phyloP scores from a whole-genome alignment of 805 yeast species.

The Kuraishia piskuri region DNA sequence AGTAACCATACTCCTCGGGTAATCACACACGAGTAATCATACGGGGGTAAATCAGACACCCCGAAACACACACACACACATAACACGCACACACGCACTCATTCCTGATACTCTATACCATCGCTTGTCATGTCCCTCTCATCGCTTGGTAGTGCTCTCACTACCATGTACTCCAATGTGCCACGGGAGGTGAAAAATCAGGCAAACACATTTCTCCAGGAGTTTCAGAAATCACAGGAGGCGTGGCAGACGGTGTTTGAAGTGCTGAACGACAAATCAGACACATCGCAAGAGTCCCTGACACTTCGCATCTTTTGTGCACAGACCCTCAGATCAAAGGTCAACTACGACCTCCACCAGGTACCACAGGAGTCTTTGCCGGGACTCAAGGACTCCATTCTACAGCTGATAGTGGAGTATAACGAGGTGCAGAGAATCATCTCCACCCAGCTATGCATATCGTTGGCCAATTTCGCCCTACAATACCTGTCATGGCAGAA shows the following conservation, averaged over 20 bases:
- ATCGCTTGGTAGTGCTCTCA: conserved; percentile 35
- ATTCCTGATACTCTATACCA: not conserved
- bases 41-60: no score
- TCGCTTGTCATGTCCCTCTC: conserved; percentile 1
- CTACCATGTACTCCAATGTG: conserved; percentile 29
- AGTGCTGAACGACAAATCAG: conserved; percentile 29
- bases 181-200: conserved; percentile 27
- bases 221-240: conserved; percentile 71
- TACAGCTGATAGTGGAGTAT: conserved; percentile 47
- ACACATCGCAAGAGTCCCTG: conserved; percentile 24
- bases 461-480: conserved; percentile 74
- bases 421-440: conserved; percentile 44
- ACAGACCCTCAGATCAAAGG: conserved; percentile 81
- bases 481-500: conserved; percentile 68
- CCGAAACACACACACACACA: no score
- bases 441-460: conserved; percentile 75
- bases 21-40: no score
- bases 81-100: no score
- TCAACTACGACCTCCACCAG: conserved; percentile 79
- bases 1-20: no score
- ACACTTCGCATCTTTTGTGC: conserved; percentile 78
- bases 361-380: conserved; percentile 49
- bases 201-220: conserved; percentile 54
- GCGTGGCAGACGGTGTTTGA: conserved; percentile 74
- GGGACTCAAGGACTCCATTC: conserved; percentile 59